These are phyloP conservation scores for Rhipidocladum racemiflorum DNA, from an alignment of 176 grass and related monocot genomes.

Conservation along the genomic window DNA sequence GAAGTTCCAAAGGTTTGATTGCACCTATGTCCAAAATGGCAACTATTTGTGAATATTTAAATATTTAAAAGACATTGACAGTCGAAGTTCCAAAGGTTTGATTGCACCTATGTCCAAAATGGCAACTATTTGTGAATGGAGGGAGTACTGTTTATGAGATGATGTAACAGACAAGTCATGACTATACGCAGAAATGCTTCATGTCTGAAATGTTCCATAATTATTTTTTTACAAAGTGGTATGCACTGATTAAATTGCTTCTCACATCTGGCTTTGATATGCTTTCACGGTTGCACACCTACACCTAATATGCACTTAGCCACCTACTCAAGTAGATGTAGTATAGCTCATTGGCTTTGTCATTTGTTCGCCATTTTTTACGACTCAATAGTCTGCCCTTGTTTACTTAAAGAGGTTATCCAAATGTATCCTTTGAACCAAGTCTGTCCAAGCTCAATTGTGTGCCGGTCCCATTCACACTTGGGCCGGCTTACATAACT, in stretches of 20 bases:
- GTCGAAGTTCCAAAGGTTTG: too few species aligned
- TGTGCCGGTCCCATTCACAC: background rate
- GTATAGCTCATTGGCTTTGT: slow-evolving; percentile 3
- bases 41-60: too few species aligned
- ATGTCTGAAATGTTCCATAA: background rate
- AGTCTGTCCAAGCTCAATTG: background rate
- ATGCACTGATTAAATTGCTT: background rate
- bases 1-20: too few species aligned
- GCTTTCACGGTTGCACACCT: background rate
- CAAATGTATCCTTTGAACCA: background rate
- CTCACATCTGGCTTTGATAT: background rate
- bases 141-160: background rate
- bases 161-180: background rate
- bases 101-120: too few species aligned
- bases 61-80: too few species aligned
- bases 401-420: background rate
- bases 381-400: background rate
- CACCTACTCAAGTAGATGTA: background rate
- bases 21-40: too few species aligned
- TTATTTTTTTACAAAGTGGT: slow-evolving; percentile 1
- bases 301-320: slow-evolving; percentile 12
- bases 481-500: background rate
- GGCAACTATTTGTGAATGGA: too few species aligned
- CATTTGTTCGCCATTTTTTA: background rate
- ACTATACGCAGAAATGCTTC: background rate